A percentile compares a stretch with the other conserved stretches of the same genome.
These are phyloP conservation scores for Cytospora piceicola DNA, from an alignment of 2,329 filamentous ascomycete species.

Conservation along the genomic window DNA sequence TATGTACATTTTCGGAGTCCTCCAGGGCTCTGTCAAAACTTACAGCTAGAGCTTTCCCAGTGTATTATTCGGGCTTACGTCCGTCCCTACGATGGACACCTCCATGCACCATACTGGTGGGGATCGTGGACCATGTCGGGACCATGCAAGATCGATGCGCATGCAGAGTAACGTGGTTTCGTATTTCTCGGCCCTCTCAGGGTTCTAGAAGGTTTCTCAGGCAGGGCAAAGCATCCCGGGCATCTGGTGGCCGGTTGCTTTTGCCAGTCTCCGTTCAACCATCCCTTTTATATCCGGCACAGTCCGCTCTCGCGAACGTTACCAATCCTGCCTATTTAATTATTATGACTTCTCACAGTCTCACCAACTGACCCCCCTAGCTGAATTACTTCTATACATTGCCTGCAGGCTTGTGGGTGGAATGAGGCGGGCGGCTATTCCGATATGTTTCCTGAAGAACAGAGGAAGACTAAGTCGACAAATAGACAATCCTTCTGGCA, in stretches of 20 bases:
- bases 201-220: neutral
- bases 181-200: neutral
- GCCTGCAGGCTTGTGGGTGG: neutral
- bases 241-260: neutral
- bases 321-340: neutral
- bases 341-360: neutral
- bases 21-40: neutral
- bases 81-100: neutral
- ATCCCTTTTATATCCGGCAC: neutral
- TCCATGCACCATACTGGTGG: neutral
- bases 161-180: neutral
- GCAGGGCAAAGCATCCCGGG: neutral
- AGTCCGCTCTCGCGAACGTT: neutral
- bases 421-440: neutral
- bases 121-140: neutral
- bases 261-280: neutral
- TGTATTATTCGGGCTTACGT: neutral
- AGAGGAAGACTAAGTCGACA: neutral
- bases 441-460: neutral
- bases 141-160: neutral
- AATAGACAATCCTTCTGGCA: neutral
- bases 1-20: neutral
- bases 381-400: neutral
- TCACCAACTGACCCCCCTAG: neutral
- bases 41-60: neutral